These are phyloP conservation scores for Micromonas pusilla DNA, from an alignment of 139 green algal species.

Conservation along the genomic window DNA sequence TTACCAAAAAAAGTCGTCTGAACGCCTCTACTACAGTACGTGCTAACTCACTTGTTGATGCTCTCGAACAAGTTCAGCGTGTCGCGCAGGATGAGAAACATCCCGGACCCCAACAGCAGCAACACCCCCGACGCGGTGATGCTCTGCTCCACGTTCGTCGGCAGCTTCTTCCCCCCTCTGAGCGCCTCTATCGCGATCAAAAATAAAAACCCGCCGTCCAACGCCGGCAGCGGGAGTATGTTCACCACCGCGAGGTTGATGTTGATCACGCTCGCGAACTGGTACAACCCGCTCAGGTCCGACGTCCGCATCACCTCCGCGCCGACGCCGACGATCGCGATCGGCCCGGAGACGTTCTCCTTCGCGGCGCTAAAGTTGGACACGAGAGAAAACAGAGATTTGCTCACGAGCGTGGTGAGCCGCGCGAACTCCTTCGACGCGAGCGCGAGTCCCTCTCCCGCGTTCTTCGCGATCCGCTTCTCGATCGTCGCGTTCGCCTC, in stretches of 20 bases:
- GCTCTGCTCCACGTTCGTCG: slow-evolving; percentile 66
- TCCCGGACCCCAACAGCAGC: slow-evolving; percentile 68
- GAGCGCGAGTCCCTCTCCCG: slow-evolving; percentile 33
- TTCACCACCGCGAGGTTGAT: slow-evolving; percentile 98
- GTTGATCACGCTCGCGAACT: slow-evolving; percentile 96
- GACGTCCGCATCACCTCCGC: slow-evolving; percentile 65
- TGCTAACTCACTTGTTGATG: no score
- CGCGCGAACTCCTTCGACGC: slow-evolving; percentile 50
- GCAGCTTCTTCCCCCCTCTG: slow-evolving; percentile 80
- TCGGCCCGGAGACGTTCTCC: slow-evolving; percentile 67
- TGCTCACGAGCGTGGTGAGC: slow-evolving; percentile 44
- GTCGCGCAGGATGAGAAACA: slow-evolving; percentile 76
- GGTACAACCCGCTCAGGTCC: slow-evolving; percentile 61
- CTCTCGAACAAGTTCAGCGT: slow-evolving; percentile 43
- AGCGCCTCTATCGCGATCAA: slow-evolving; percentile 76
- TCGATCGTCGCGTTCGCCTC: slow-evolving; percentile 56
- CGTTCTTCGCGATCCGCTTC: slow-evolving; percentile 31
- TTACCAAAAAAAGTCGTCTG: no score
- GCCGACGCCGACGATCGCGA: slow-evolving; percentile 86
- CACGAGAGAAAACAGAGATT: slow-evolving; percentile 34
- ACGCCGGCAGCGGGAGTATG: slow-evolving; percentile 82
- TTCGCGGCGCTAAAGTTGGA: slow-evolving; percentile 38
- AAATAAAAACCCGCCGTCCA: slow-evolving; percentile 90
- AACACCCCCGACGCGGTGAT: slow-evolving; percentile 83
- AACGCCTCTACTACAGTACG: no score